A percentile compares a stretch with the other conserved stretches of the same genome.
These are phyloP conservation scores for Fusarium miscanthi DNA, from an alignment of 2,329 filamentous ascomycete species.

Conservation along the genomic window DNA sequence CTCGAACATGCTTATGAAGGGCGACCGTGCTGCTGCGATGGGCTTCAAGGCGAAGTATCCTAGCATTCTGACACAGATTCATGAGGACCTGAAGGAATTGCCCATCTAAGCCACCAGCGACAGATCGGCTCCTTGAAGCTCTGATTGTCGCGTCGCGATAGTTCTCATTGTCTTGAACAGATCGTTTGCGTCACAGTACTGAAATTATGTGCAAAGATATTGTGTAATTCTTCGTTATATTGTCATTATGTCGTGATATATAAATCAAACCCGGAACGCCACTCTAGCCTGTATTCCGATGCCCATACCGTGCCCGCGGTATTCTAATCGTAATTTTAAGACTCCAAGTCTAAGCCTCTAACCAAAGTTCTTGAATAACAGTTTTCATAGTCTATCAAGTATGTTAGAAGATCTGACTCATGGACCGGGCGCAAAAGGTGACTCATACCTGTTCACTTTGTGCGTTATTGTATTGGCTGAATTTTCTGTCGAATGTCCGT, in stretches of 20 bases:
- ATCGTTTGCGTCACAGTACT: accelerated
- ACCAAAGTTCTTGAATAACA: conserved; percentile 23
- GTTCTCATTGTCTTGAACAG: accelerated
- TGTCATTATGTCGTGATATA: background rate
- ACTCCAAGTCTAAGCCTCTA: conserved; percentile 1
- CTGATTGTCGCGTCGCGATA: background rate
- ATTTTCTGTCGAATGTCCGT: conserved; percentile 38
- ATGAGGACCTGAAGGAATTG: conserved; percentile 10
- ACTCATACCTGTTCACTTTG: conserved; percentile 37
- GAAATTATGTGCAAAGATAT: accelerated
- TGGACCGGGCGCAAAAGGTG: background rate
- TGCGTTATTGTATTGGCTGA: conserved; percentile 38
- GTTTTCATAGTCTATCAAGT: conserved; percentile 6
- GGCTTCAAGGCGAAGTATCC: background rate
- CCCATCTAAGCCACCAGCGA: background rate
- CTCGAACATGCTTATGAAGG: conserved; percentile 19
- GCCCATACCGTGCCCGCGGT: background rate
- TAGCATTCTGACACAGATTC: background rate
- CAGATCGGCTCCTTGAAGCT: accelerated
- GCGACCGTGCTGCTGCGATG: conserved; percentile 6
- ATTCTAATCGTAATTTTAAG: background rate
- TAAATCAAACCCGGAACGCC: background rate
- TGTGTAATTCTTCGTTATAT: background rate
- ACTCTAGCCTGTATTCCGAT: background rate
- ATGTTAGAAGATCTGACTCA: conserved; percentile 18